Evolutionary conservation across 345 rosid species (phyloP), one percentile per base, ranked within the genome.

Genomic region (Aquilaria malaccensis): DNA sequence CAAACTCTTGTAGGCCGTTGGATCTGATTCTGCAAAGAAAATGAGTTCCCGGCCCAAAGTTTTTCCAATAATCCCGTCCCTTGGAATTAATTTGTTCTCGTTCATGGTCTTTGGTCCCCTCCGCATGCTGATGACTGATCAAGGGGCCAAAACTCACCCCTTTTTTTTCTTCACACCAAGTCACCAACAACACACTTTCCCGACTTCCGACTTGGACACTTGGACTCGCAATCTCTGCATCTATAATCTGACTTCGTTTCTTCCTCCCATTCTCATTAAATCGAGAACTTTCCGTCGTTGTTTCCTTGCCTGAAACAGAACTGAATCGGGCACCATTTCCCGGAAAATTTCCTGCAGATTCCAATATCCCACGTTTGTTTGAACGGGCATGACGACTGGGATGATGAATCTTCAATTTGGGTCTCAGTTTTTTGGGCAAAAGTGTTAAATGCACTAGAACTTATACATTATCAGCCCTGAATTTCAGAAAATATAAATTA

Each of bases 131-230:
- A 37, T 49, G 15, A 43, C 50, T 29, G 37, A 33, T 7, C 6
- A 52, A 43, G 37, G 11, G 43, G 7, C 43, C 43, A 9, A 3
- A 9, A 37, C 7, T 37, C 7, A 37, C 4, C 7, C 7, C 43
- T 4, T 9, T 37, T 9, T 37, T 5, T 37, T 30, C 13, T 10
- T 2, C 52, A 45, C 30, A 22, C 15, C 49, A 30, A 2, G 22
- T 22, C 22, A 22, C 22, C 22, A 22, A 22, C 22, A 22, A 22
- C 22, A 22, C 1, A 9, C 33, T 4, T 5, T 14, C 2, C 15
- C 37, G 2, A 51, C 65, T 59, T 59, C 71, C 75, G 70, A 59
- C 31, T 68, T 79, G 13, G 70, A 75, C 80, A 62, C 31, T 68
- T 79, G 13, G 70, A 75, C 80, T 67, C 51, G 67, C 55, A 70